A percentile compares a stretch with the other conserved stretches of the same genome.
These are phyloP conservation scores for Leccinum arenicola DNA, from an alignment of 768 basidiomycete genomes.

Conservation along the genomic window DNA sequence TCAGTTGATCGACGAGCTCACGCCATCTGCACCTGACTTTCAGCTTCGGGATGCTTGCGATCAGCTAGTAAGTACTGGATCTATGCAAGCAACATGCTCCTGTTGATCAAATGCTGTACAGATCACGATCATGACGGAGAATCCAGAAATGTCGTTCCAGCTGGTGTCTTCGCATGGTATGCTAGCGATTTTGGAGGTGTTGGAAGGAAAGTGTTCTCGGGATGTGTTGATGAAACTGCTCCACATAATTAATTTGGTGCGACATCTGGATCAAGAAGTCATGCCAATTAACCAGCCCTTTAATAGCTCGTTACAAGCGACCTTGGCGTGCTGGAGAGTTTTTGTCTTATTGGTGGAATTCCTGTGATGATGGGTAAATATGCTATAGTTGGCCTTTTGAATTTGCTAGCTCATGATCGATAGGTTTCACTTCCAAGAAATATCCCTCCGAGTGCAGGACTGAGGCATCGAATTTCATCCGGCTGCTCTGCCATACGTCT, in stretches of 20 bases:
- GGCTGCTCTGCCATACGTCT: conserved; percentile 88
- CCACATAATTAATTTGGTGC: conserved; percentile 85
- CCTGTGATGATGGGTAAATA: conserved; percentile 86
- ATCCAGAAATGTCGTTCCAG: conserved; percentile 83
- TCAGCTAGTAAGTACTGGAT: conserved; percentile 61
- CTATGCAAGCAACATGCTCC: neutral
- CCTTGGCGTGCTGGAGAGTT: conserved; percentile 85
- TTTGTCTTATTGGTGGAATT: conserved; percentile 93
- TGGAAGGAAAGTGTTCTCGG: conserved; percentile 82
- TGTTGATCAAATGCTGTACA: conserved; percentile 29
- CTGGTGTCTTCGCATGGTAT: conserved; percentile 92
- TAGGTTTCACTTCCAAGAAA: conserved; percentile 92
- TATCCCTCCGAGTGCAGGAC: conserved; percentile 89
- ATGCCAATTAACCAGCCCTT: neutral
- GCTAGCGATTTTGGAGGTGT: conserved; percentile 89
- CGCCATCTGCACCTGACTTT: conserved; percentile 77
- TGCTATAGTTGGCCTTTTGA: conserved; percentile 8
- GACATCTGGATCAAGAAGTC: neutral
- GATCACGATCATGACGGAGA: conserved; percentile 73
- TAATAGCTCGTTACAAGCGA: conserved; percentile 64
- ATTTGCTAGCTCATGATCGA: conserved; percentile 1
- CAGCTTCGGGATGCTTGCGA: conserved; percentile 83
- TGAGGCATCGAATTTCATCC: conserved; percentile 95
- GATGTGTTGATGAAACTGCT: conserved; percentile 85
- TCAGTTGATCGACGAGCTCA: conserved; percentile 83